Evolutionary conservation across 108 stramenopile genomes (phyloP), one percentile per base, ranked within the genome.

Genomic region (Cyclotella sp.): DNA sequence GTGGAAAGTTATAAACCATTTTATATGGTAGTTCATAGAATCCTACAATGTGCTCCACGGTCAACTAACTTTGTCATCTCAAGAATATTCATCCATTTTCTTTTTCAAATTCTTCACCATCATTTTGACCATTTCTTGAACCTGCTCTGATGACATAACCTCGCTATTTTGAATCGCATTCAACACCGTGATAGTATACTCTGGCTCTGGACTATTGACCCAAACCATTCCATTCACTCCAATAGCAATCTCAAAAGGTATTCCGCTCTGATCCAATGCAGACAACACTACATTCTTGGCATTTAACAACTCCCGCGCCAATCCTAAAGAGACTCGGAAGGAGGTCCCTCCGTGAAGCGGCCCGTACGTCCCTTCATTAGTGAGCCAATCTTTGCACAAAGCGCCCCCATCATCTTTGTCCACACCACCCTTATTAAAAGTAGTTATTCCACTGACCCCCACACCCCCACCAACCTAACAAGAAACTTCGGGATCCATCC

Each of bases 191-290:
- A 95, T 90, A 12, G 89, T 91, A 75, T 90, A 86, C 57, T 90
- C 88, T 42, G 90, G 81, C 52, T 85, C 74, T 1, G 66, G 72
- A 65, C 79, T 81, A 74, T 92, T 88, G 28, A 95, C 84, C 94
- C 94, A 95, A 41, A 95, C 63, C 67, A 84, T 79, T 18, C 94
- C 94, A 83, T 95, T 95, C 71, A 91, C 89, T 21, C 94, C 94
- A 15, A 95, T 72, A 40, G 84, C 81, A 54, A 95, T 72, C 80
- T 95, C 94, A 82, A 95, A 95, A 12, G 88, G 68, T 40, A 90
- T 58, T 24, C 74, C 69, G 61, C 75, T 70, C n/a, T 73, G 66
- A 45, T 76, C 68, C 40, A 94, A 70, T 65, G 89, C 90, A 21
- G 75, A 41, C 71, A 95, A 63, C 11, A 90, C 89, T 7, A 85